phyloP scores from a whole-genome alignment of 441 rosid genomes.

The California macrophylla region DNA sequence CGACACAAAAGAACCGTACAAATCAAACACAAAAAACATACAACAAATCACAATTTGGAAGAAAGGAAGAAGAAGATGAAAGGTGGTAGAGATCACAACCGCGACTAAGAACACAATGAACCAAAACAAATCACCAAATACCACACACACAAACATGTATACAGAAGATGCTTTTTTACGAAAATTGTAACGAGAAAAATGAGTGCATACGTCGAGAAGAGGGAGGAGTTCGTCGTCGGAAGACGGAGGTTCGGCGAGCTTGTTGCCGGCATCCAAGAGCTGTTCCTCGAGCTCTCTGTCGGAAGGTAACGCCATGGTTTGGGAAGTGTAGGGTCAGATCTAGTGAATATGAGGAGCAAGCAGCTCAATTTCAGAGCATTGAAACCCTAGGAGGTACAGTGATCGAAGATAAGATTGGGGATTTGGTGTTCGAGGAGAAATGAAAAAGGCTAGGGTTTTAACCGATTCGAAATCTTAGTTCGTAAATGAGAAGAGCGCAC shows the following conservation, averaged over 20 bases:
- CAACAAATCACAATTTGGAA: too few species aligned
- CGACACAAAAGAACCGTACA: background rate
- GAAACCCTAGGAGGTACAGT: conserved; percentile 22
- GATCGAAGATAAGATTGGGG: conserved; percentile 16
- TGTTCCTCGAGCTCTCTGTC: conserved; percentile 61
- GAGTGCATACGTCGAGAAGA: conserved; percentile 74
- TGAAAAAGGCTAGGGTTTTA: conserved; percentile 19
- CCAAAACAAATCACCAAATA: background rate
- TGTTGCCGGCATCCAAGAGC: conserved; percentile 64
- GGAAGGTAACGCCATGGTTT: conserved; percentile 35
- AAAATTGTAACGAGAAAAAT: background rate
- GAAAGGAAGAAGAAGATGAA: background rate
- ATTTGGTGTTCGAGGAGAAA: background rate
- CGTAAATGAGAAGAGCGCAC: background rate
- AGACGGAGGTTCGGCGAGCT: conserved; percentile 53
- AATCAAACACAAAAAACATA: background rate
- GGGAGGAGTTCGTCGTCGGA: conserved; percentile 63
- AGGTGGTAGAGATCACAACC: background rate
- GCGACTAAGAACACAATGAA: background rate
- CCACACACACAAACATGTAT: too few species aligned
- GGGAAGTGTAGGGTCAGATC: background rate
- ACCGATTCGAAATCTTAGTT: background rate
- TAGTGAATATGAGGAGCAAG: background rate
- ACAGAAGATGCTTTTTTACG: too few species aligned
- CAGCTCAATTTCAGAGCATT: conserved; percentile 32